These are phyloP conservation scores for Fragaria iinumae DNA, from an alignment of 306 rosid species.

Conservation along the genomic window DNA sequence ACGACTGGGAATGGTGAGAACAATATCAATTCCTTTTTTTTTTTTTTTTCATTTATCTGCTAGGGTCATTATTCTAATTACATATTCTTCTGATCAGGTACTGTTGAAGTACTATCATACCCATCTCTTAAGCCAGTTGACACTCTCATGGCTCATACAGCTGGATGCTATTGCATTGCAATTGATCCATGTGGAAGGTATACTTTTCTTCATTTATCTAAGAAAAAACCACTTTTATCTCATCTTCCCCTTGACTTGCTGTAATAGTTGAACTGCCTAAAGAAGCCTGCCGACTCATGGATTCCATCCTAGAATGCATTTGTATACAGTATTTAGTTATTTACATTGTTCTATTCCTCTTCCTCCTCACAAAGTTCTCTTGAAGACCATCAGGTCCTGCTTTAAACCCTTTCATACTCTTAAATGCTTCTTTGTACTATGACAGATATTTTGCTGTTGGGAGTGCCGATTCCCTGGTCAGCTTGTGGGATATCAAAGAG, in stretches of 20 bases:
- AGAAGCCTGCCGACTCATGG: not conserved
- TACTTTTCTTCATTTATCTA: constrained; percentile 11
- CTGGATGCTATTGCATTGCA: constrained; percentile 97
- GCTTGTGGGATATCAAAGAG: constrained; percentile 91
- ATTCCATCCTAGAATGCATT: not conserved
- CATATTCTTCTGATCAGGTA: constrained; percentile 45
- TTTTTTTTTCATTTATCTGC: not conserved
- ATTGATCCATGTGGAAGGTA: constrained; percentile 94
- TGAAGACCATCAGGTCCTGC: not conserved
- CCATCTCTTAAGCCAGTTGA: constrained; percentile 89
- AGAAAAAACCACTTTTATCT: not conserved
- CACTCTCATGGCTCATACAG: constrained; percentile 96
- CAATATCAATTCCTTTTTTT: constrained; percentile 2
- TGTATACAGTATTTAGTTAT: not conserved
- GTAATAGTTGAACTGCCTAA: not conserved
- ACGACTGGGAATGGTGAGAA: constrained; percentile 91
- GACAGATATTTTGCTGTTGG: constrained; percentile 91
- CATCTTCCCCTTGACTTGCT: not conserved
- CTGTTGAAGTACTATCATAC: constrained; percentile 86
- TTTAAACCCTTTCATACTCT: not conserved
- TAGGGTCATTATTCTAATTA: constrained; percentile 3
- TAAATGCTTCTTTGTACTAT: constrained; percentile 7
- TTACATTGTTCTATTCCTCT: not conserved
- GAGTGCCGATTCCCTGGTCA: constrained; percentile 96
- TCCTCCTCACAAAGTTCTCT: not conserved